These are phyloP conservation scores for Glarea lozoyensis DNA, from an alignment of 495 filamentous ascomycete species.

Conservation along the genomic window DNA sequence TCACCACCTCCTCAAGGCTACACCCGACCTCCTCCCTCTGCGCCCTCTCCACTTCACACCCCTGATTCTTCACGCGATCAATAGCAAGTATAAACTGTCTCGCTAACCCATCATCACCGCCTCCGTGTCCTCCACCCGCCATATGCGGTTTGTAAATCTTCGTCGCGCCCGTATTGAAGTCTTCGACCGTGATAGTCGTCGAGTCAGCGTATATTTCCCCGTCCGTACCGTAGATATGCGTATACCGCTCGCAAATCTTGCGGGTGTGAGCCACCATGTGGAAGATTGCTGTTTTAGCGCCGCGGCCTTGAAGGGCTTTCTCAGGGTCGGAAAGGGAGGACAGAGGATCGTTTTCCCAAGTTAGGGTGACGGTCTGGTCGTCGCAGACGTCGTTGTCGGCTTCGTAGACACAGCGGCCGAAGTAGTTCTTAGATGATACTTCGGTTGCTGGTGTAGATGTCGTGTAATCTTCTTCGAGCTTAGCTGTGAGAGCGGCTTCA, in stretches of 20 bases:
- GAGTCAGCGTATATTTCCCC: conserved; percentile 83
- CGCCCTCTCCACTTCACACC: conserved; percentile 57
- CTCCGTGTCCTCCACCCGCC: conserved; percentile 61
- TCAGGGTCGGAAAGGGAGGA: too few relatives aligned
- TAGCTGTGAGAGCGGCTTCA: conserved; percentile 34
- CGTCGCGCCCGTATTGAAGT: conserved; percentile 50
- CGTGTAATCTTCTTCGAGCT: conserved; percentile 63
- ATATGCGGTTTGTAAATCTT: conserved; percentile 42
- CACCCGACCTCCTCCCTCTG: conserved; percentile 72
- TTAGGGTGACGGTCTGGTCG: conserved; percentile 79
- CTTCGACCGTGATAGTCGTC: conserved; percentile 50
- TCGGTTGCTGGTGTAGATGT: conserved; percentile 35
- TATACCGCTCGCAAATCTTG: conserved; percentile 74
- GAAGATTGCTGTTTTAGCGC: conserved; percentile 77
- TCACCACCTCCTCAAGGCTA: conserved; percentile 71
- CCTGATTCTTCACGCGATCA: conserved; percentile 63
- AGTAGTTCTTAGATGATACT: conserved; percentile 64
- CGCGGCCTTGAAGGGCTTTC: conserved; percentile 38
- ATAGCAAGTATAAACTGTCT: conserved; percentile 74
- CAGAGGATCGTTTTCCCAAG: conserved; percentile 64
- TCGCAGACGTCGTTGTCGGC: conserved; percentile 86
- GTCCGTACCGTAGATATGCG: conserved; percentile 70
- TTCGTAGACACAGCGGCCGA: conserved; percentile 90
- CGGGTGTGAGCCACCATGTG: conserved; percentile 93
- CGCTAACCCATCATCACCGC: conserved; percentile 78